phyloP scores from a whole-genome alignment of 2,329 filamentous ascomycete species.

The Penicillium sp. region DNA sequence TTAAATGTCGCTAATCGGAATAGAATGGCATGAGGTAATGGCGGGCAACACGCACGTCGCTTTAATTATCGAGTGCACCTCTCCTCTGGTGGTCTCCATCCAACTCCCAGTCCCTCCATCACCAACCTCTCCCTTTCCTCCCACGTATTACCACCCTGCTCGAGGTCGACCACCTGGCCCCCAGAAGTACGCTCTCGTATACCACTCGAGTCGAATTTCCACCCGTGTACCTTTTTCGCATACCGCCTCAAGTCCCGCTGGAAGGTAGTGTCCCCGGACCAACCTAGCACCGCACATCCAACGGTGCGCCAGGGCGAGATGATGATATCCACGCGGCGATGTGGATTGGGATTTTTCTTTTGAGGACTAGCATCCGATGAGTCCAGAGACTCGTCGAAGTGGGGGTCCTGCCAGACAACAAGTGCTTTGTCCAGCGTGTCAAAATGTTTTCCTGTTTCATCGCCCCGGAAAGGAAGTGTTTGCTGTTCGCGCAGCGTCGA shows the following conservation, averaged over 20 bases:
- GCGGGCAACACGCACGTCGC: no score
- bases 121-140: slow-evolving; percentile 75
- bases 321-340: slow-evolving; percentile 89
- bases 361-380: slow-evolving; percentile 3
- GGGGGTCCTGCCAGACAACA: slow-evolving; percentile 82
- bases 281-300: slow-evolving; percentile 83
- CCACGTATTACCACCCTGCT: slow-evolving; percentile 54
- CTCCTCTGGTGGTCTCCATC: slow-evolving; percentile 64
- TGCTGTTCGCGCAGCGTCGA: slow-evolving; percentile 71
- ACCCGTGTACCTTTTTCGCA: slow-evolving; percentile 65
- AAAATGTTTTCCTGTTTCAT: slow-evolving; percentile 56
- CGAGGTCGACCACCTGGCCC: slow-evolving; percentile 65
- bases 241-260: slow-evolving; percentile 80
- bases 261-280: slow-evolving; percentile 87
- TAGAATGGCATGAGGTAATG: no score
- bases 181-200: slow-evolving; percentile 66
- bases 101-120: slow-evolving; percentile 71
- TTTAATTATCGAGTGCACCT: slow-evolving; percentile 53
- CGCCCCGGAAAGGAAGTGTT: slow-evolving; percentile 54
- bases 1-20: no score
- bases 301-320: slow-evolving; percentile 83
- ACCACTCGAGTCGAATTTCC: slow-evolving; percentile 92
- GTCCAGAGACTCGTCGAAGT: slow-evolving; percentile 39
- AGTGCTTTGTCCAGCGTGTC: slow-evolving; percentile 89
- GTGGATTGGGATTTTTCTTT: slow-evolving; percentile 65